phyloP scores from a whole-genome alignment of 345 rosid species.

The Arabidopsis suecica region DNA sequence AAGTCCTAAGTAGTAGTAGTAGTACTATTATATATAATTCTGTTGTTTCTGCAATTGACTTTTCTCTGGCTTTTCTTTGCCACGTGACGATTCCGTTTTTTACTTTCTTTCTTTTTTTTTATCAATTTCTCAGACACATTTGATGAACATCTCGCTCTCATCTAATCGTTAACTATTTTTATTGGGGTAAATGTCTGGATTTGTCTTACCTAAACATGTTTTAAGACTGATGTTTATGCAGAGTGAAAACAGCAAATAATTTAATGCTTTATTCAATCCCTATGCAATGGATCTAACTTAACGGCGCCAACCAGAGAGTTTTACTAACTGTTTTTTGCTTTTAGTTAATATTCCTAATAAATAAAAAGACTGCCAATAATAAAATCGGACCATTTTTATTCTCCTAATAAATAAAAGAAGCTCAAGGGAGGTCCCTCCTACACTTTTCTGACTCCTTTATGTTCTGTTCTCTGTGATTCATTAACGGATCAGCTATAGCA shows the following conservation, averaged over 20 bases:
- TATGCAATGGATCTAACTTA: constrained; percentile 28
- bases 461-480: background rate
- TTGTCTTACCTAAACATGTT: background rate
- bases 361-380: constrained; percentile 1
- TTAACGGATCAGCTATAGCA: constrained; percentile 10
- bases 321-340: background rate
- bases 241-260: background rate
- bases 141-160: constrained; percentile 39
- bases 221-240: background rate
- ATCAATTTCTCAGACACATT: constrained; percentile 21
- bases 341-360: background rate
- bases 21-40: constrained; percentile 1
- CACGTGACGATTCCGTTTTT: constrained; percentile 28
- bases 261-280: background rate
- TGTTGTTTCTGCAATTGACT: constrained; percentile 33
- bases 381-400: background rate
- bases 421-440: background rate
- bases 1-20: background rate
- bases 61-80: constrained; percentile 11
- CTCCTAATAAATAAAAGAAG: background rate
- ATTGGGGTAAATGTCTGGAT: constrained; percentile 20
- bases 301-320: constrained; percentile 30
- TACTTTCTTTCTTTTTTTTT: background rate
- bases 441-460: background rate
- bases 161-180: constrained; percentile 13